Evolutionary conservation across 2,329 filamentous ascomycete genomes (phyloP), one percentile per base, ranked within the genome.

Genomic region (Xylaria sp.): DNA sequence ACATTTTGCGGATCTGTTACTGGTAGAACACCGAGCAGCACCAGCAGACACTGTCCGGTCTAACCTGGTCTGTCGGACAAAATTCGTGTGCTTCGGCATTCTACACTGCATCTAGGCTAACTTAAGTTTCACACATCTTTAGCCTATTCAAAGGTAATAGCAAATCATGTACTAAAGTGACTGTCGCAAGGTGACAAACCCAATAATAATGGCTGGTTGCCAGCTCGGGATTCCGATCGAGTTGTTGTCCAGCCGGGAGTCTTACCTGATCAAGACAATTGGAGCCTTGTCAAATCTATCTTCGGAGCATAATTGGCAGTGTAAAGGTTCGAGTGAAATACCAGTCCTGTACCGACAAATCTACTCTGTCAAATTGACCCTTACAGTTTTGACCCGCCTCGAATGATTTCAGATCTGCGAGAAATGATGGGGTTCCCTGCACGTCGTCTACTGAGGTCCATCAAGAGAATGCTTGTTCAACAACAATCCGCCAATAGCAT

Each of bases 361-460:
- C 63, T 46, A 55, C 31, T 58, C 55, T 54, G 7, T 55, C 18
- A 8, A 44, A 34, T 41, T 20, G 52, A 28, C 60, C 46, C 50
- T 48, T 56, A 25, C 57, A 37, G 5, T 31, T 58, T 54, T 46
- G 25, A 55, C 50, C 39, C 34, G 48, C 57, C 44, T 56, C 57
- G 23, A 37, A 62, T 58, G 65, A 70, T 63, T 61, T 58, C 61
- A 61, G 37, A 64, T 44, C 37, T 31, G 18, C 61, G 25, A 23
- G 15, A 34, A 25, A 50, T 57, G 50, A 51, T 59, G 23, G 55
- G 55, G 66, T 50, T 52, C 28, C 39, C 66, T 71, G 63, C 63
- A 66, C 52, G 60, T 65, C 50, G 69, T 62, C 69, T 61, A 66
- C 48, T 31, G 41, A 63, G 46, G 63, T 41, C 46, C 46, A 48